Conservation (phyloP, 768 basidiomycete species). For the Hericium erinaceus region DNA sequence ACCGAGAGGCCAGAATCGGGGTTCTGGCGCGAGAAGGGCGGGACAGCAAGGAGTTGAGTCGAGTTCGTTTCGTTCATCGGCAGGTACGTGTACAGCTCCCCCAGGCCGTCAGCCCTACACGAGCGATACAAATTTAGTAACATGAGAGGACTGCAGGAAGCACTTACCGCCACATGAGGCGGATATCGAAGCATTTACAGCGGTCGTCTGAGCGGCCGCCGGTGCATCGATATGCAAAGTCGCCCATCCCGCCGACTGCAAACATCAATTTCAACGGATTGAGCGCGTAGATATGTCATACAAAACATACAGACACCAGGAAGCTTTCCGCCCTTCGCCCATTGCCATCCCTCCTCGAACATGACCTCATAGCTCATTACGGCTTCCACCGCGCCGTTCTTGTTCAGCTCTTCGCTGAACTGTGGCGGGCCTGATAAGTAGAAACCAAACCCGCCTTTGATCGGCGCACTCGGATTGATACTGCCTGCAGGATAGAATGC, state of each 20-base stretch:
- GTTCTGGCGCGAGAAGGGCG: slow-evolving; percentile 41
- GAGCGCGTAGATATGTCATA: neutral
- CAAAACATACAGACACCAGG: slow-evolving; percentile 57
- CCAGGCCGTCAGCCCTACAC: slow-evolving; percentile 37
- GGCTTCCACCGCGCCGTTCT: slow-evolving; percentile 39
- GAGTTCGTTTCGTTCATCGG: slow-evolving; percentile 42
- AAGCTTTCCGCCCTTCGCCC: slow-evolving; percentile 68
- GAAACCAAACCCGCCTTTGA: slow-evolving; percentile 62
- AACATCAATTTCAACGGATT: too few relatives aligned
- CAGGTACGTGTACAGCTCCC: slow-evolving; percentile 65
- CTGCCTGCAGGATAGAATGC: slow-evolving; percentile 52
- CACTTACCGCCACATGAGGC: slow-evolving; percentile 70
- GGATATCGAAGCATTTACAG: slow-evolving; percentile 57
- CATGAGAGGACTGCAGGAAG: neutral
- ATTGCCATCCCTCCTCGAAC: slow-evolving; percentile 54
- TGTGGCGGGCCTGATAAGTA: slow-evolving; percentile 47
- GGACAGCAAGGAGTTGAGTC: slow-evolving; percentile 33
- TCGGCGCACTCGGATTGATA: slow-evolving; percentile 42
- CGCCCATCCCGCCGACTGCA: slow-evolving; percentile 47
- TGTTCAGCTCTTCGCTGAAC: slow-evolving; percentile 25
- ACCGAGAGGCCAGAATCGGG: slow-evolving; percentile 57
- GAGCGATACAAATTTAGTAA: neutral
- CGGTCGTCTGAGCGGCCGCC: slow-evolving; percentile 58
- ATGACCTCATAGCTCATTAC: slow-evolving; percentile 58
- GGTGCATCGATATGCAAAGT: slow-evolving; percentile 52